Evolutionary conservation across 202 grass and related monocot species (phyloP).

Genomic region (Musa balbisiana): DNA sequence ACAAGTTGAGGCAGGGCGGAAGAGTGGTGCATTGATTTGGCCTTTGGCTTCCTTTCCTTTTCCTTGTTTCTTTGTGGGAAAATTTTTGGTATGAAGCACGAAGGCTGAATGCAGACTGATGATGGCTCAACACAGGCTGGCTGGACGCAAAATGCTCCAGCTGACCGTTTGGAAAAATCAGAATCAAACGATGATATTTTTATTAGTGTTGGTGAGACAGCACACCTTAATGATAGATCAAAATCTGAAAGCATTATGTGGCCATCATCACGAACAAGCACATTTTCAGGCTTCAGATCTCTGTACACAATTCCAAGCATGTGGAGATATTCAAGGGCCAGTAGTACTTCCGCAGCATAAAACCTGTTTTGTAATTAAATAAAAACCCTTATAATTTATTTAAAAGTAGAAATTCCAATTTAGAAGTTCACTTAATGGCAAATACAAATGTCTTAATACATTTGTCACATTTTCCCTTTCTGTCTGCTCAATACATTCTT

Average conservation of each 20-base stretch:
- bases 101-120: constrained; percentile 43
- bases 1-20: constrained; percentile 55
- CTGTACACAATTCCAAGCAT: no score
- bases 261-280: no score
- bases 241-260: no score
- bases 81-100: constrained; percentile 69
- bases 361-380: no score
- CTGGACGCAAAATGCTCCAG: constrained; percentile 72
- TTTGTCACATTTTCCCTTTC: no score
- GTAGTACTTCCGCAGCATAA: no score
- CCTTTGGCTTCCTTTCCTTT: constrained; percentile 32
- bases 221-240: constrained; percentile 8
- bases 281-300: no score
- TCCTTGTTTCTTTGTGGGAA: constrained; percentile 66
- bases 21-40: no score
- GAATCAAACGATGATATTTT: constrained; percentile 56
- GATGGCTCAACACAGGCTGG: constrained; percentile 40
- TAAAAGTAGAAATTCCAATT: constrained; percentile 1
- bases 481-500: no score
- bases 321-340: no score
- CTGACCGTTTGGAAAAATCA: constrained; percentile 39
- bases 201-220: constrained; percentile 76
- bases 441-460: no score
- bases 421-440: no score
- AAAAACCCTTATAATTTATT: constrained; percentile 10